A percentile compares a stretch with the other conserved stretches of the same genome.
phyloP scores from a whole-genome alignment of 805 yeast species.

The Yarrowia bubula region DNA sequence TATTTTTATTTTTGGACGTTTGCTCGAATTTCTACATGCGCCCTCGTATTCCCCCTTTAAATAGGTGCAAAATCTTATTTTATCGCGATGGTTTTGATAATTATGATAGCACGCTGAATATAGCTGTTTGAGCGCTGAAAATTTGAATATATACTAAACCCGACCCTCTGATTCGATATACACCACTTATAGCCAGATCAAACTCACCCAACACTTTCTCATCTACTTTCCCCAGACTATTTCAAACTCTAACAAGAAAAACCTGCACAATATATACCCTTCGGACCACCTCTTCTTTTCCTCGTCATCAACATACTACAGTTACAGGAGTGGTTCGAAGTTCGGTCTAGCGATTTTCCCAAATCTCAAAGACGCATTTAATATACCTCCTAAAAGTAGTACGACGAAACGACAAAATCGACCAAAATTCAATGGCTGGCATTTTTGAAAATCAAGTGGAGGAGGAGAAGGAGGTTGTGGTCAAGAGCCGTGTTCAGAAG shows the following conservation, averaged over 20 bases:
- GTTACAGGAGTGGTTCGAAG: conserved; percentile 25
- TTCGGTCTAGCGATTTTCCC: conserved; percentile 11
- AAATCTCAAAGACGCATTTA: conserved; percentile 14
- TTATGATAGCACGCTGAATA: no score
- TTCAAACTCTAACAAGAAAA: not conserved
- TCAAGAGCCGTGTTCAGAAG: not conserved
- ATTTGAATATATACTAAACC: not conserved
- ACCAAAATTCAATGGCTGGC: not conserved
- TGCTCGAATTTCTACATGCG: not conserved
- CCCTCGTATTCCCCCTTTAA: not conserved
- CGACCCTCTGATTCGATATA: not conserved
- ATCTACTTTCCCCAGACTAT: not conserved
- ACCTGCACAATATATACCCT: conserved; percentile 9
- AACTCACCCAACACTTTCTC: not conserved
- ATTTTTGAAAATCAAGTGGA: not conserved
- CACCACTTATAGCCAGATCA: not conserved
- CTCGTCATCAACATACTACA: conserved; percentile 8
- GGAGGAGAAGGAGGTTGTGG: not conserved
- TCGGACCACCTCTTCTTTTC: not conserved
- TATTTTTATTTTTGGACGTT: not conserved
- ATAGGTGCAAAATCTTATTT: not conserved
- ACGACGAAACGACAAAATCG: not conserved
- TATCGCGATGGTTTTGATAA: not conserved
- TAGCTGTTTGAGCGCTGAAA: not conserved
- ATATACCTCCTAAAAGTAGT: conserved; percentile 16